A percentile compares a stretch with the other conserved stretches of the same genome.
Conservation (phyloP, 1,284 basidiomycete species). For the Thelephora terrestris region DNA sequence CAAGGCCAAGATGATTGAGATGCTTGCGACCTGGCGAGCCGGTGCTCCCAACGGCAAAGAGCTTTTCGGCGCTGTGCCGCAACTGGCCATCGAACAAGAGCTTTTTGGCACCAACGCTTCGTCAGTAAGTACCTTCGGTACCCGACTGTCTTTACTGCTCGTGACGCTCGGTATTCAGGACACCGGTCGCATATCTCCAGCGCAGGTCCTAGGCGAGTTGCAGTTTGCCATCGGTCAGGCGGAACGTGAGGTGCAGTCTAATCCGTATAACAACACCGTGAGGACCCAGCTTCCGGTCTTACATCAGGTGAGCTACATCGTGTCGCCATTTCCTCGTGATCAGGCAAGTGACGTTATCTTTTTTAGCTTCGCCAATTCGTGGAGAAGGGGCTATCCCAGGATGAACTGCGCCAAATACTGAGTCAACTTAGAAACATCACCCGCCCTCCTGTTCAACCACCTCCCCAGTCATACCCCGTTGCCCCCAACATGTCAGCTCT, state of each 20-base stretch:
- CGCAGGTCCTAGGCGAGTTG: constrained; percentile 71
- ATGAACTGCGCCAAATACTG: constrained; percentile 74
- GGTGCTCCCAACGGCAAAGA: constrained; percentile 73
- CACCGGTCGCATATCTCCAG: constrained; percentile 45
- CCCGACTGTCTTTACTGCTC: not conserved
- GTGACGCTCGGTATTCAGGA: constrained; percentile 13
- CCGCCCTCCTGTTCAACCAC: constrained; percentile 26
- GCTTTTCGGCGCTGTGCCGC: constrained; percentile 69
- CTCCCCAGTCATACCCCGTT: constrained; percentile 7
- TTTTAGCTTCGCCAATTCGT: constrained; percentile 66
- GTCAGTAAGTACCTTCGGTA: constrained; percentile 1
- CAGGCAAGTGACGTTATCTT: constrained; percentile 8
- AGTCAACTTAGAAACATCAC: constrained; percentile 51
- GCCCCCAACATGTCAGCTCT: constrained; percentile 4
- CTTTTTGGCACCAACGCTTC: constrained; percentile 56
- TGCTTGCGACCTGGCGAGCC: constrained; percentile 87
- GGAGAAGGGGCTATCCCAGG: constrained; percentile 69
- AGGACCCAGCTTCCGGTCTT: constrained; percentile 63
- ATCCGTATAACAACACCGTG: constrained; percentile 53
- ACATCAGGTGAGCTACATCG: constrained; percentile 50
- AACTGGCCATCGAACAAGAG: constrained; percentile 66
- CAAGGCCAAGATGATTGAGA: constrained; percentile 91
- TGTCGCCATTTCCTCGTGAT: constrained; percentile 1
- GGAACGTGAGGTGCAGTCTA: constrained; percentile 52
- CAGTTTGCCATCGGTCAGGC: constrained; percentile 72